These are phyloP conservation scores for Podila horticola DNA, from an alignment of 192 early-diverging fungal genomes.

Conservation along the genomic window DNA sequence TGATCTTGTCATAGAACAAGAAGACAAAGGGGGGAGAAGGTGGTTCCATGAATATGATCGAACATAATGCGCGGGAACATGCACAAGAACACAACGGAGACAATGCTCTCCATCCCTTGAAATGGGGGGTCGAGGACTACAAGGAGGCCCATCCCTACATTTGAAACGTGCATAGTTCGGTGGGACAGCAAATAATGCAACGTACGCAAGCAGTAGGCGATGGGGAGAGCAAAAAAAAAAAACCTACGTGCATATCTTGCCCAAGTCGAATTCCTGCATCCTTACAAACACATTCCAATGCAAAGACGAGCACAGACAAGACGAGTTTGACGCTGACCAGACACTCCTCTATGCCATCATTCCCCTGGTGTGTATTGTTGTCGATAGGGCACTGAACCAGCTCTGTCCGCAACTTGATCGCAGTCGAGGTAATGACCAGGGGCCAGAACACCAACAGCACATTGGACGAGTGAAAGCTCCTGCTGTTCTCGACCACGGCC, in stretches of 20 bases:
- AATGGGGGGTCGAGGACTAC: too few relatives aligned
- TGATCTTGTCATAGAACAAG: too few relatives aligned
- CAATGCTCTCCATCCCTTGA: too few relatives aligned
- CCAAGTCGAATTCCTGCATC: conserved; percentile 40
- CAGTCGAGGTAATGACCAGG: conserved; percentile 14
- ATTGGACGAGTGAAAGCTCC: conserved; percentile 52
- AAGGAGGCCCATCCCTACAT: too few relatives aligned
- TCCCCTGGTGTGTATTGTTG: conserved; percentile 20
- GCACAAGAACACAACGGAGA: too few relatives aligned
- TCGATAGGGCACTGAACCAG: conserved; percentile 40
- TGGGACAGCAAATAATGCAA: too few relatives aligned
- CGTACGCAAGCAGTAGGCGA: too few relatives aligned
- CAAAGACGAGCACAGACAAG: conserved; percentile 12
- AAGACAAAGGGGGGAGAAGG: too few relatives aligned
- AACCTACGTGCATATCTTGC: conserved; percentile 31
- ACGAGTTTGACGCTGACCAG: conserved; percentile 17
- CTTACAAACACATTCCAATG: conserved; percentile 27
- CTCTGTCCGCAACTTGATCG: conserved; percentile 55
- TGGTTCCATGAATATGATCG: too few relatives aligned
- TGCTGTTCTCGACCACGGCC: conserved; percentile 59
- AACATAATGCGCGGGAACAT: too few relatives aligned
- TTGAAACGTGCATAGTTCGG: too few relatives aligned
- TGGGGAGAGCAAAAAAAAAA: too few relatives aligned
- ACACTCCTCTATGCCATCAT: neutral
- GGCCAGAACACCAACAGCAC: conserved; percentile 68